Conservation (phyloP, 78 protist genomes). For the Protostelium mycophagum region DNA sequence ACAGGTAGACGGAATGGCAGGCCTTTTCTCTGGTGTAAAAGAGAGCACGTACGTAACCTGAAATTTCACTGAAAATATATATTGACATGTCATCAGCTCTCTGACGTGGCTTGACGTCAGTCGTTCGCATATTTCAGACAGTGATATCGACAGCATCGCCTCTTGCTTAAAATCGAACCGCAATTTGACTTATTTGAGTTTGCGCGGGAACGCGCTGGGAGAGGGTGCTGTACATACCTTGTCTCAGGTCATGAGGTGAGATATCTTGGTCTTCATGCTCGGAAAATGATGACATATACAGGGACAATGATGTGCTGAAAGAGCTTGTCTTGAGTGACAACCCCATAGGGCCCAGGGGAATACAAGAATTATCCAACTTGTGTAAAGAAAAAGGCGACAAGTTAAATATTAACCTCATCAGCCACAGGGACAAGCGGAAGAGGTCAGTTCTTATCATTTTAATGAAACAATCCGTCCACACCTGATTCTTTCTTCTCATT, state of each 20-base stretch:
- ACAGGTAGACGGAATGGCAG: background rate
- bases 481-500: no score
- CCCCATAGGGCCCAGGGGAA: background rate
- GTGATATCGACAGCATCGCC: background rate
- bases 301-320: background rate
- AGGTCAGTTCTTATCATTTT: background rate
- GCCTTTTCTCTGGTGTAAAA: background rate
- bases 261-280: background rate
- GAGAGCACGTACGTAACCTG: background rate
- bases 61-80: no score
- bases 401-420: background rate
- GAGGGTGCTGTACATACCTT: background rate
- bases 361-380: background rate
- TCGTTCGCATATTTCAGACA: background rate
- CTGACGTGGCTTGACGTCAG: background rate
- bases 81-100: background rate
- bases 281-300: background rate
- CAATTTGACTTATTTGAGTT: background rate
- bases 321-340: background rate
- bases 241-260: background rate
- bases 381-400: background rate
- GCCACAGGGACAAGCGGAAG: background rate
- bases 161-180: background rate
- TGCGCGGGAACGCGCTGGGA: conserved; percentile 1
- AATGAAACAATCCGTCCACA: no score